Evolutionary conservation across 495 filamentous ascomycete species (phyloP).

Genomic region (Aspergillus asperescens): DNA sequence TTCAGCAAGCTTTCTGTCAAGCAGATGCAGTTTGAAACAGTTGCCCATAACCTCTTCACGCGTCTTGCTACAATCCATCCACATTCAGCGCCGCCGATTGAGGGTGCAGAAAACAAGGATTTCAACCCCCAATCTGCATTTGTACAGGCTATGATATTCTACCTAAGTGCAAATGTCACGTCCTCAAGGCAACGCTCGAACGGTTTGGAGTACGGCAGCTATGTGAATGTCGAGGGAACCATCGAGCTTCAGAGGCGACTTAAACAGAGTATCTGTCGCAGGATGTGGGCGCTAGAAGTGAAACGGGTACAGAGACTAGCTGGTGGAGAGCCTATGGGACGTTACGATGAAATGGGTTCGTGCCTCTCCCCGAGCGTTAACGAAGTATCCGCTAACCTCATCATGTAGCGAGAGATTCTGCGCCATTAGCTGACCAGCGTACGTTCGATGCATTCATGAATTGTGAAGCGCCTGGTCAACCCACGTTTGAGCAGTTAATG

Average conservation of each 20-base stretch:
- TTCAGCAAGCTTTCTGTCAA: constrained; percentile 56
- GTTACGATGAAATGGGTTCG: constrained; percentile 39
- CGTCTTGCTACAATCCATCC: constrained; percentile 55
- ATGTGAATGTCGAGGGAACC: constrained; percentile 37
- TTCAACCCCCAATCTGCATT: constrained; percentile 41
- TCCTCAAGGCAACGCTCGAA: constrained; percentile 28
- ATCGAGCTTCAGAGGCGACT: constrained; percentile 35
- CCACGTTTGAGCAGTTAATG: constrained; percentile 39
- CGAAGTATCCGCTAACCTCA: constrained; percentile 1
- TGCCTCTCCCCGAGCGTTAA: background rate
- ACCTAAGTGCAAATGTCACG: constrained; percentile 32
- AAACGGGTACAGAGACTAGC: constrained; percentile 39
- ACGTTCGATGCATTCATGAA: constrained; percentile 41
- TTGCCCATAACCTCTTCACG: constrained; percentile 54
- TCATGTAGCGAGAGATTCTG: constrained; percentile 27
- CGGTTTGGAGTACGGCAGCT: constrained; percentile 37
- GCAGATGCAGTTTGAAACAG: constrained; percentile 54
- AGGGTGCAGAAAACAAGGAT: constrained; percentile 39
- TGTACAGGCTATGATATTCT: constrained; percentile 39
- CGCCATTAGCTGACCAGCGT: constrained; percentile 30
- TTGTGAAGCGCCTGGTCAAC: constrained; percentile 36
- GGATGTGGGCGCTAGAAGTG: constrained; percentile 39
- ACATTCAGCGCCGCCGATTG: constrained; percentile 37
- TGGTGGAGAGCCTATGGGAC: constrained; percentile 32
- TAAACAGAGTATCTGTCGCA: constrained; percentile 37